phyloP scores from a whole-genome alignment of 441 rosid genomes.

The Codiaeum variegatum region DNA sequence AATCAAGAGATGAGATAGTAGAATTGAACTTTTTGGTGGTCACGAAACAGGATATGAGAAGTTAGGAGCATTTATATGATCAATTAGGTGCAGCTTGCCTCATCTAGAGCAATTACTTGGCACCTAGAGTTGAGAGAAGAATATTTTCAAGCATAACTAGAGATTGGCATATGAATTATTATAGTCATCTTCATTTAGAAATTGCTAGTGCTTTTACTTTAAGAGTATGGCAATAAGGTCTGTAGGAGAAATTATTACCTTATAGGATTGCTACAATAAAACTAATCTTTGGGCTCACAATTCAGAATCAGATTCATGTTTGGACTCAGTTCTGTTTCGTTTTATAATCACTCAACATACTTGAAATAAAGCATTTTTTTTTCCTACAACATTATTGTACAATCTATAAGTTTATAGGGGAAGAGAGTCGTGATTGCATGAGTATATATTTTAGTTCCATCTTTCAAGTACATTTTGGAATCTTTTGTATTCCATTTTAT shows the following conservation, averaged over 20 bases:
- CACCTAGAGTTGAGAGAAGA: background rate
- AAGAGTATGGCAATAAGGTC: background rate
- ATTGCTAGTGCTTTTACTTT: background rate
- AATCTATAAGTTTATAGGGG: too few relatives aligned
- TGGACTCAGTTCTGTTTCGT: background rate
- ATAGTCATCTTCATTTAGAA: too few relatives aligned
- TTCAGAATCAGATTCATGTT: background rate
- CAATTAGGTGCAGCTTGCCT: background rate
- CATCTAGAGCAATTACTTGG: background rate
- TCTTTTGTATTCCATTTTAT: too few relatives aligned
- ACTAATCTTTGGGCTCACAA: too few relatives aligned
- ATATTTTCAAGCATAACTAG: background rate
- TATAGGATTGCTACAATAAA: background rate
- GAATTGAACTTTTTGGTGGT: background rate
- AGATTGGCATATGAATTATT: background rate
- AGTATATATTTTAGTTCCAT: too few relatives aligned
- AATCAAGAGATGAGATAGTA: background rate
- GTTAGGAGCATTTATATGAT: too few relatives aligned
- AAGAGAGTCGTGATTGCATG: too few relatives aligned
- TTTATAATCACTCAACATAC: background rate
- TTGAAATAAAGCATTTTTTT: background rate
- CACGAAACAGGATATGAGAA: too few relatives aligned
- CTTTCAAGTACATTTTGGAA: too few relatives aligned
- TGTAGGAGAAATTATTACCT: background rate
- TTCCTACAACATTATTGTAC: too few relatives aligned